phyloP scores from a whole-genome alignment of 2,329 filamentous ascomycete genomes.

The Remersonia thermophila region DNA sequence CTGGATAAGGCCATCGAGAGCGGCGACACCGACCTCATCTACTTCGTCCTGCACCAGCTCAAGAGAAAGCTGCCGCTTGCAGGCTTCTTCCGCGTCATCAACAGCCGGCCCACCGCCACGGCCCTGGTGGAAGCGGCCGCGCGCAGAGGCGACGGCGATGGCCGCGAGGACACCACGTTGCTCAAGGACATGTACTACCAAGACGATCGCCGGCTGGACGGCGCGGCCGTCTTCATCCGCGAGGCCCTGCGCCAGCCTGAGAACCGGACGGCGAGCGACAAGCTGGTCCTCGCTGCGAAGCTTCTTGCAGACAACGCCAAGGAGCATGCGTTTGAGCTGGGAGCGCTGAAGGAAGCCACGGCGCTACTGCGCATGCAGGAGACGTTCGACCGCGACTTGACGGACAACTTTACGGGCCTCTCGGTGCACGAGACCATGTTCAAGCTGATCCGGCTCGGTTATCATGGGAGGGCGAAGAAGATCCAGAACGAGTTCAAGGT shows the following conservation, averaged over 20 bases:
- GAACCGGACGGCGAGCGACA: conserved; percentile 61
- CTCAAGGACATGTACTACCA: conserved; percentile 97
- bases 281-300: conserved; percentile 75
- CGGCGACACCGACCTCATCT: conserved; percentile 86
- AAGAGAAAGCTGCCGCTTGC: conserved; percentile 85
- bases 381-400: conserved; percentile 71
- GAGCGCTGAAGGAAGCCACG: conserved; percentile 65
- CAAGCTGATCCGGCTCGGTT: conserved; percentile 70
- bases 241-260: conserved; percentile 69
- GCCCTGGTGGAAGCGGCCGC: conserved; percentile 83
- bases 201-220: conserved; percentile 81
- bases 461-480: conserved; percentile 74
- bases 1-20: conserved; percentile 95
- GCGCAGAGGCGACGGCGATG: conserved; percentile 34
- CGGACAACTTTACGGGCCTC: conserved; percentile 64
- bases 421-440: conserved; percentile 88
- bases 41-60: conserved; percentile 74
- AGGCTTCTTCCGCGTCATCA: conserved; percentile 86
- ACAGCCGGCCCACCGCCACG: conserved; percentile 69
- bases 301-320: conserved; percentile 67
- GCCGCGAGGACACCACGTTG: conserved; percentile 52
- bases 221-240: conserved; percentile 72
- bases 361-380: conserved; percentile 78
- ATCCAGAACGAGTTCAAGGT: conserved; percentile 88
- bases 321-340: conserved; percentile 62